Base-by-base conservation (phyloP, 139 green algal genomes). In the Closterium sp. region DNA sequence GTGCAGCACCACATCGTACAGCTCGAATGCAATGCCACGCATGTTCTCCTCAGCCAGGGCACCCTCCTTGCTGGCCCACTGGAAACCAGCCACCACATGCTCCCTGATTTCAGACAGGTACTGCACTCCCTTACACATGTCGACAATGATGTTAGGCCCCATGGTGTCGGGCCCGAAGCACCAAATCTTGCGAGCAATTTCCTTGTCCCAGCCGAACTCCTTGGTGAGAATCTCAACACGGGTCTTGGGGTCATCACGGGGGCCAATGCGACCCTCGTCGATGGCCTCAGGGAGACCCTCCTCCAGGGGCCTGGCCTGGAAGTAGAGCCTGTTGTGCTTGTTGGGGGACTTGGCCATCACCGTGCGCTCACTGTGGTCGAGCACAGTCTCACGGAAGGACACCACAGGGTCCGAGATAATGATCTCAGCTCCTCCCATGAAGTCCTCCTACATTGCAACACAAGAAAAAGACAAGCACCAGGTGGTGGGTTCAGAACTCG, bases 71-170 rank as follows among this genome's bases (percentile, higher is more conserved):
- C 96, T 96, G 28, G 98, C 98, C 98, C 98, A 99, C 97, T 99
- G 98, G 96, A 99, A 98, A 85, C 97, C 98, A 27, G 98, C 98
- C 31, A 99, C 96, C 92, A 95, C 96, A 6, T 95, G 97, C 96
- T 99, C 98, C 97, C 99, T 99, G 96, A 99, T 99, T 96, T 99
- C 98, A 93, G 99, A 99, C 93, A 99, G 96, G 96, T 99, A 99
- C 97, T 99, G 98, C 94, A 99, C 98, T 94, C 98, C 98, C 97
- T 99, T 99, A 95, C 97, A 98, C 79, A 98, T 96, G 94, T 99
- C 98, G 1, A 98, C 95, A 86, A 99, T 92, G 93, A 99, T 93
- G 97, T 99, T 99, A 95, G 98, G 97, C 92, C 98, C 98, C 13
- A 95, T 98, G 89, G 98, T 99, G 96, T 99, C 98, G 88, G 98